These are phyloP conservation scores for Paramecium sonneborni DNA, from an alignment of 73 alveolate genomes.

Conservation along the genomic window DNA sequence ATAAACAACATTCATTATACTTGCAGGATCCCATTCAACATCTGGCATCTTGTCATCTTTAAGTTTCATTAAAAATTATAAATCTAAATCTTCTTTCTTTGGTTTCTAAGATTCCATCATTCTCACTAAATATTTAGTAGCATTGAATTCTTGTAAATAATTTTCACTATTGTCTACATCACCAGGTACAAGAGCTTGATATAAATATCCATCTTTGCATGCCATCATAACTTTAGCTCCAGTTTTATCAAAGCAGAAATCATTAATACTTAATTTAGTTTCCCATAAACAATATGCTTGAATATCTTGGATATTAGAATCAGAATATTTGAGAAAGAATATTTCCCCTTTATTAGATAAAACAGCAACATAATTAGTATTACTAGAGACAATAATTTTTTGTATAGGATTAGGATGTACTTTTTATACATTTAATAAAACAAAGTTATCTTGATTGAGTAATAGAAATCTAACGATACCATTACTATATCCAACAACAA, in stretches of 20 bases:
- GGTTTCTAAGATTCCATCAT: slow-evolving; percentile 93
- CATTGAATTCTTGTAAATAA: slow-evolving; percentile 68
- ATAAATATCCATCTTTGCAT: slow-evolving; percentile 79
- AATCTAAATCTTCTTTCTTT: slow-evolving; percentile 79
- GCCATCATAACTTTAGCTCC: slow-evolving; percentile 73
- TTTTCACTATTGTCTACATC: slow-evolving; percentile 78
- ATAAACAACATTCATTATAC: slow-evolving; percentile 71
- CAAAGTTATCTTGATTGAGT: slow-evolving; percentile 67
- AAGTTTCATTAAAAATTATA: slow-evolving; percentile 75
- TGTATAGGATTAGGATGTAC: slow-evolving; percentile 80
- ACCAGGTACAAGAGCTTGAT: slow-evolving; percentile 63
- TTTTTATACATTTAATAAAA: slow-evolving; percentile 75
- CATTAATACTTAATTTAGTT: slow-evolving; percentile 69
- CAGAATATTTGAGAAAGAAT: slow-evolving; percentile 76
- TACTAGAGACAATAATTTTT: slow-evolving; percentile 75
- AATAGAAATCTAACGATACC: slow-evolving; percentile 83
- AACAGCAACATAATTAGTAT: slow-evolving; percentile 73
- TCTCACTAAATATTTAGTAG: slow-evolving; percentile 65
- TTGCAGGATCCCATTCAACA: slow-evolving; percentile 93
- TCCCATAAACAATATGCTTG: slow-evolving; percentile 79
- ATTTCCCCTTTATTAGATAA: slow-evolving; percentile 75
- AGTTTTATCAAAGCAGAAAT: slow-evolving; percentile 73
- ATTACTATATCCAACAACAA: slow-evolving; percentile 82
- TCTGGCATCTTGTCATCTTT: slow-evolving; percentile 86
- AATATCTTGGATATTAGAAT: slow-evolving; percentile 65